A percentile compares a stretch with the other conserved stretches of the same genome.
phyloP scores from a whole-genome alignment of 225 moss, liverwort and hornwort species.

The Antitrichia curtipendula region DNA sequence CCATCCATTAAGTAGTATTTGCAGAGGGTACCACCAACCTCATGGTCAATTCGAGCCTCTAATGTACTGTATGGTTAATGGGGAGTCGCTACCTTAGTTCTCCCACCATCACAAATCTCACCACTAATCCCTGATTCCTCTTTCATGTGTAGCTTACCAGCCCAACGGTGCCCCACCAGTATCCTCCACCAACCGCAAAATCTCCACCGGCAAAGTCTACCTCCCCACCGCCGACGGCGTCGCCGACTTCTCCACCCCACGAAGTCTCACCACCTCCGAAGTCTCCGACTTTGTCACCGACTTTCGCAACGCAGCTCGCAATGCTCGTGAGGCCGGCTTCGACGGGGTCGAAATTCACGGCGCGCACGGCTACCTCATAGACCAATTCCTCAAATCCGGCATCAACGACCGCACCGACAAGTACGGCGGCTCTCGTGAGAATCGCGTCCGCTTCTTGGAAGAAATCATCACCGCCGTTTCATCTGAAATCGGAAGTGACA shows the following conservation, averaged over 20 bases:
- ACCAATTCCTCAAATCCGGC: conserved; percentile 37
- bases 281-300: not conserved
- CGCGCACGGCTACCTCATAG: conserved; percentile 24
- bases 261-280: conserved; percentile 14
- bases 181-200: not conserved
- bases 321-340: conserved; percentile 34
- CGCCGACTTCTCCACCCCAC: not conserved
- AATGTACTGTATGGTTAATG: not conserved
- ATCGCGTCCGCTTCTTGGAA: conserved; percentile 22
- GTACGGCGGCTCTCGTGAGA: conserved; percentile 37
- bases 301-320: conserved; percentile 16
- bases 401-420: conserved; percentile 45
- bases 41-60: not conserved
- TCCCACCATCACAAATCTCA: not conserved
- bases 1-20: not conserved
- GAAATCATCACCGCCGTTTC: conserved; percentile 21
- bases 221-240: not conserved
- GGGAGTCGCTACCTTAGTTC: not conserved
- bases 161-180: not conserved
- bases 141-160: not conserved
- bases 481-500: not conserved
- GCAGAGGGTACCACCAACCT: too few species aligned
- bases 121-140: not conserved
- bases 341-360: conserved; percentile 30
- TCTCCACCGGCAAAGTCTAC: not conserved